Evolutionary conservation across 2,329 filamentous ascomycete genomes (phyloP), one percentile per base, ranked within the genome.

Genomic region (Nigrospora sphaerica): DNA sequence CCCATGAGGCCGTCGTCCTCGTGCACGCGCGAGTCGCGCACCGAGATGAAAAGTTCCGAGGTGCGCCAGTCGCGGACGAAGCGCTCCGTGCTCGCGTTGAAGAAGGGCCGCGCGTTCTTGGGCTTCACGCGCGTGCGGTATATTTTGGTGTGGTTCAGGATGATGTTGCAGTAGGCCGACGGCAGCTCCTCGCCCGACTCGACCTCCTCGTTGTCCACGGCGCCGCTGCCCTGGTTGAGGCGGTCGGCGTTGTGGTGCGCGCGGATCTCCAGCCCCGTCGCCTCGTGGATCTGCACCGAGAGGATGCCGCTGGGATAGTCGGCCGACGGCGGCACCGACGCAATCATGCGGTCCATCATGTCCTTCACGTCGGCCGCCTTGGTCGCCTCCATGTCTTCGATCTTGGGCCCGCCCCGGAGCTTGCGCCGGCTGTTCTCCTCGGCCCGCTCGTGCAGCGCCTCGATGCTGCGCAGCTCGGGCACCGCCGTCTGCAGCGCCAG

Each of bases 41-140:
- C 42, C 10, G 11, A 14, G 2, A 44, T 18, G 12, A 44, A 37
- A 1, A 44, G 6, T n/a, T 44, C 42, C 14, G 42, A 6, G 4
- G 42, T 37, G 32, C 42, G 42, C 42, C 42, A 44, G 33, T 44
- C 42, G 6, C 42, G 33, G 3, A 44, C 1, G 12, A 44, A 44
- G 10, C 42, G 32, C 42, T 44, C 42, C 9, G 42, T 44, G 42
- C 42, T 44, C 6, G 42, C 42, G 42, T 44, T 44, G 42, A 44
- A 44, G n/a, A 44, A 44, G 14, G 42, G 42, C 6, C 42, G 42
- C 3, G 42, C 42, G 42, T 44, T 44, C 42, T 44, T 44, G 42
- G 42, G 42, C 42, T 44, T 44, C 18, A 44, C 42, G 17, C 42
- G 32, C 9, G 42, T 44, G 19, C 33, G 32, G 42, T 44, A 44